Evolutionary conservation across 805 yeast species (phyloP).

Genomic region (Wickerhamomyces hampshirensis): DNA sequence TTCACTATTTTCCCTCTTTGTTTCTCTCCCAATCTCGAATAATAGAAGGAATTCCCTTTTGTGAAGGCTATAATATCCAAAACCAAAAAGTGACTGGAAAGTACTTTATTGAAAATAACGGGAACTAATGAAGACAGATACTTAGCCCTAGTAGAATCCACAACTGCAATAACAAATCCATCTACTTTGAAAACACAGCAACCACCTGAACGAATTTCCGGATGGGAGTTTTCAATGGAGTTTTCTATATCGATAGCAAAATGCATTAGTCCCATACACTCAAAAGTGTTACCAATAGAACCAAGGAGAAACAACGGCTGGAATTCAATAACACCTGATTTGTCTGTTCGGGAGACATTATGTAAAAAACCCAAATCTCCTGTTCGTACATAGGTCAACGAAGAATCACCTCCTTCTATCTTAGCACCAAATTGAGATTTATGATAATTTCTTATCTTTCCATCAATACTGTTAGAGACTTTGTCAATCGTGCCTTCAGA

Average conservation of each 20-base stretch:
- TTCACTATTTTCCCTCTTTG: constrained; percentile 68
- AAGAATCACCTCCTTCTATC: constrained; percentile 59
- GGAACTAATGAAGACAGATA: constrained; percentile 75
- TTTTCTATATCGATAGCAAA: constrained; percentile 81
- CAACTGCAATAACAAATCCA: constrained; percentile 69
- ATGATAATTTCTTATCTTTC: constrained; percentile 23
- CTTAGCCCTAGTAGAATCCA: constrained; percentile 52
- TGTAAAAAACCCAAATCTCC: constrained; percentile 95
- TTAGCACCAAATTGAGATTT: constrained; percentile 53
- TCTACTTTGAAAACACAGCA: constrained; percentile 77
- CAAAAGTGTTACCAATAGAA: constrained; percentile 80
- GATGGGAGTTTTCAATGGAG: constrained; percentile 51
- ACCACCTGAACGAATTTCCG: constrained; percentile 46
- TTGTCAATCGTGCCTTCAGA: constrained; percentile 76
- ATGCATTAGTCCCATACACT: constrained; percentile 84
- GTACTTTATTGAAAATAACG: constrained; percentile 68
- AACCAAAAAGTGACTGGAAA: constrained; percentile 76
- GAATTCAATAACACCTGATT: constrained; percentile 39
- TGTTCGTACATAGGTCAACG: constrained; percentile 69
- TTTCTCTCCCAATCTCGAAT: constrained; percentile 67
- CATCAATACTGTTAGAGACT: constrained; percentile 46
- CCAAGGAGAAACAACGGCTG: constrained; percentile 87
- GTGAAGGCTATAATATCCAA: constrained; percentile 83
- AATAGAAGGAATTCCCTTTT: constrained; percentile 55
- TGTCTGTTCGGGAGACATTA: constrained; percentile 47